A percentile compares a stretch with the other conserved stretches of the same genome.
Conservation (phyloP, 164 flowering plant genomes). For the Cinnamomum chago region DNA sequence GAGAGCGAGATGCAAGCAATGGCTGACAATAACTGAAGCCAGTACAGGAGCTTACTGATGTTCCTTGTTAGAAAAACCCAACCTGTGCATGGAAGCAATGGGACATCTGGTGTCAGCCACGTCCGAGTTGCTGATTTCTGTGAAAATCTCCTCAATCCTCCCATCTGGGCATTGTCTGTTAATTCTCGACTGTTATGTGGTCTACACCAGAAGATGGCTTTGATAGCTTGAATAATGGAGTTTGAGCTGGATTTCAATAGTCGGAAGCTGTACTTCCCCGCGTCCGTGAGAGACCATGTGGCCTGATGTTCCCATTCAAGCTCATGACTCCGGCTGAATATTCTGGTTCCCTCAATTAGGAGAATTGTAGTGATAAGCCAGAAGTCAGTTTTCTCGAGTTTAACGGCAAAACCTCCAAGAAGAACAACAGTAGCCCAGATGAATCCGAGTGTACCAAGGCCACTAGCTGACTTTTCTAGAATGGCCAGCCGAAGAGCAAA, state of each 20-base stretch:
- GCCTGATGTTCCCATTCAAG: slow-evolving; percentile 89
- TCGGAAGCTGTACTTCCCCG: slow-evolving; percentile 63
- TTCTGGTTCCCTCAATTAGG: slow-evolving; percentile 75
- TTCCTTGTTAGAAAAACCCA: slow-evolving; percentile 74
- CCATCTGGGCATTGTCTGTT: slow-evolving; percentile 1
- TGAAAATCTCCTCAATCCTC: slow-evolving; percentile 7
- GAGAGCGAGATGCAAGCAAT: slow-evolving; percentile 72
- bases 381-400: slow-evolving; percentile 70
- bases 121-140: slow-evolving; percentile 36
- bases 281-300: slow-evolving; percentile 79
- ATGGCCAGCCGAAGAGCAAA: slow-evolving; percentile 82
- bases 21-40: slow-evolving; percentile 89
- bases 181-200: slow-evolving; percentile 22
- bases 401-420: slow-evolving; percentile 91
- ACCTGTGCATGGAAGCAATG: slow-evolving; percentile 66
- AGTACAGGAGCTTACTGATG: slow-evolving; percentile 67
- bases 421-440: slow-evolving; percentile 99
- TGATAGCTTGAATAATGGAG: slow-evolving; percentile 21
- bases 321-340: slow-evolving; percentile 91
- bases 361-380: slow-evolving; percentile 78
- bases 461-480: slow-evolving; percentile 82
- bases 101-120: slow-evolving; percentile 79
- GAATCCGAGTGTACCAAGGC: slow-evolving; percentile 84
- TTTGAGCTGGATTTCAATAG: slow-evolving; percentile 53
- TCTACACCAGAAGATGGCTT: slow-evolving; percentile 11